phyloP scores from a whole-genome alignment of 163 green algal genomes.

The Scenedesmus sp. region DNA sequence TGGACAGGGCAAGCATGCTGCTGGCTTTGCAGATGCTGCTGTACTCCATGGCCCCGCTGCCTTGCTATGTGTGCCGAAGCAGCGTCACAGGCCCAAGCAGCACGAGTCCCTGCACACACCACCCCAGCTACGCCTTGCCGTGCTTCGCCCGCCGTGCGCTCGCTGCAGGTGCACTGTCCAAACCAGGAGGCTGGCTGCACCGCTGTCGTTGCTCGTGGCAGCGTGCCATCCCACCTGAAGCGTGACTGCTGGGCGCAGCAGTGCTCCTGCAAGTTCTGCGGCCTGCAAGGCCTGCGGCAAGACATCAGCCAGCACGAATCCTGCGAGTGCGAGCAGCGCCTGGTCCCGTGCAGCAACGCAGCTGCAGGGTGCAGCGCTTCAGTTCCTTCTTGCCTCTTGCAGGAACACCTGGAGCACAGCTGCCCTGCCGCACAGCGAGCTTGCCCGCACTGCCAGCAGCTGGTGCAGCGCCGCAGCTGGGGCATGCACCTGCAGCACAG shows the following conservation, averaged over 20 bases:
- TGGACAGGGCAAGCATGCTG: too few relatives aligned
- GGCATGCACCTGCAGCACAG: constrained; percentile 3
- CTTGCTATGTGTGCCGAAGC: background rate
- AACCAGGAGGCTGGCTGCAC: constrained; percentile 36
- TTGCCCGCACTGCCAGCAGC: constrained; percentile 15
- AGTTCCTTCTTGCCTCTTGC: background rate
- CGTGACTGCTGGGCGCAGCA: background rate
- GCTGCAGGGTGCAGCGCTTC: constrained; percentile 36
- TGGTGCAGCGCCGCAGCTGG: constrained; percentile 20
- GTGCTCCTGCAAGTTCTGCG: constrained; percentile 37
- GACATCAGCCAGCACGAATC: constrained; percentile 12
- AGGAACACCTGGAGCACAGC: background rate
- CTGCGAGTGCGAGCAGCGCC: constrained; percentile 21
- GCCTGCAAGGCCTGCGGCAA: background rate
- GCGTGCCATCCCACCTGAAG: constrained; percentile 8
- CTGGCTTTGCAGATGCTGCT: too few relatives aligned
- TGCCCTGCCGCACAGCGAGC: background rate
- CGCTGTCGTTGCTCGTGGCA: background rate
- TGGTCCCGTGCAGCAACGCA: constrained; percentile 28
- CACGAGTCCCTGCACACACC: background rate
- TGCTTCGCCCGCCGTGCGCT: background rate
- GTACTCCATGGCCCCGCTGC: too few relatives aligned
- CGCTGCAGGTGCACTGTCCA: constrained; percentile 28
- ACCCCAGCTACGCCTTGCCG: background rate
- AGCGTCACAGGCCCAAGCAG: background rate